Percentiles rank a stretch among this genome's conserved stretches.
phyloP scores from a whole-genome alignment of 805 yeast genomes.

The Clavispora santaluciae region DNA sequence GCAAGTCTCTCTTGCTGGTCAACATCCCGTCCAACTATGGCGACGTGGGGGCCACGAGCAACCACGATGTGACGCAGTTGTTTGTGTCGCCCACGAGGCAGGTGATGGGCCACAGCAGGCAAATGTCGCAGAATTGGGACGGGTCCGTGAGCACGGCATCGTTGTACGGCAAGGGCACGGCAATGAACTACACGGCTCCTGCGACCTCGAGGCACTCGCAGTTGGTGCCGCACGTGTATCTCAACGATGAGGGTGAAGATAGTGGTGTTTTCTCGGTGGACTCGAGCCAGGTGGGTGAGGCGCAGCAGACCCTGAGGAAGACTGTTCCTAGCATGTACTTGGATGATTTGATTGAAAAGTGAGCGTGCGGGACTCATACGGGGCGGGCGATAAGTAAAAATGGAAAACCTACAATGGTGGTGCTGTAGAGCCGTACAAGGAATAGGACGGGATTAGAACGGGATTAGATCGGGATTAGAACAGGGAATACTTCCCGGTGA shows the following conservation, averaged over 20 bases:
- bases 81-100: conserved; percentile 81
- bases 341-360: conserved; percentile 44
- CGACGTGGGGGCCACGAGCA: conserved; percentile 25
- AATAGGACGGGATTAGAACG: too few relatives aligned
- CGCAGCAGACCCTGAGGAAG: conserved; percentile 20
- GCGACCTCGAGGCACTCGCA: conserved; percentile 27
- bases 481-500: too few relatives aligned
- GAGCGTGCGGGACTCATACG: too few relatives aligned
- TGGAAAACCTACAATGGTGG: too few relatives aligned
- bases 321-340: conserved; percentile 46
- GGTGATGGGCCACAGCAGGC: conserved; percentile 48
- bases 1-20: conserved; percentile 17
- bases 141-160: conserved; percentile 16
- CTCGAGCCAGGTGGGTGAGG: conserved; percentile 7
- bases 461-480: too few relatives aligned
- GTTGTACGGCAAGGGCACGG: conserved; percentile 15
- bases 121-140: conserved; percentile 19
- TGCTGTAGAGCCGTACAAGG: too few relatives aligned
- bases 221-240: conserved; percentile 33
- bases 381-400: too few relatives aligned
- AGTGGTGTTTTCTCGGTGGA: conserved; percentile 23
- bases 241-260: conserved; percentile 33
- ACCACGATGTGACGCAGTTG: conserved; percentile 44
- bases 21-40: conserved; percentile 32
- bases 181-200: conserved; percentile 17